Conservation (phyloP, 108 stramenopile species). For the Nitzschia sp. region DNA sequence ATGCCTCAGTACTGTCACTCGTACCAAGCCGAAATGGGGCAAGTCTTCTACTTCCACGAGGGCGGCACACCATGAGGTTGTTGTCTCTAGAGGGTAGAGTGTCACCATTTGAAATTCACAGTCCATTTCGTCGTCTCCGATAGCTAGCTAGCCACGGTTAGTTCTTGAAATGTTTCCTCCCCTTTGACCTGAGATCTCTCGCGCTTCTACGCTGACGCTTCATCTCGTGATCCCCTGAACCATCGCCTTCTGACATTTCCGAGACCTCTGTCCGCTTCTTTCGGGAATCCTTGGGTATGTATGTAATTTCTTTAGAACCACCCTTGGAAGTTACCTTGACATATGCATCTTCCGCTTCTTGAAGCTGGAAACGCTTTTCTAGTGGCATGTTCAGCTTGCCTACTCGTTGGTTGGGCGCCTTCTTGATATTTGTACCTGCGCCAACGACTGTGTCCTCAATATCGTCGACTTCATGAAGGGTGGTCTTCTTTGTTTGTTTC, state of each 20-base stretch:
- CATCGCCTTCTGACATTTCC: slow-evolving; percentile 2
- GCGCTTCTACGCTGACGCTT: slow-evolving; percentile 55
- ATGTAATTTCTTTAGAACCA: slow-evolving; percentile 70
- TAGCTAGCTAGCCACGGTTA: too few relatives aligned
- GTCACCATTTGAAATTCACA: too few relatives aligned
- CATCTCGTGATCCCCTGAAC: slow-evolving; percentile 9
- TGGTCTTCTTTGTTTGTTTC: slow-evolving; percentile 41
- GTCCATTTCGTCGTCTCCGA: too few relatives aligned
- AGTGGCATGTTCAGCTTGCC: slow-evolving; percentile 66
- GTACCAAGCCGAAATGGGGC: too few relatives aligned
- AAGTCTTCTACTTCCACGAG: too few relatives aligned
- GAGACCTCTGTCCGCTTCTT: slow-evolving; percentile 36
- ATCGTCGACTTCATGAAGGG: slow-evolving; percentile 74
- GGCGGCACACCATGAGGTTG: too few relatives aligned
- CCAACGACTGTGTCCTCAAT: slow-evolving; percentile 53
- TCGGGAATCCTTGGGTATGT: slow-evolving; percentile 61
- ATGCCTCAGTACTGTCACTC: too few relatives aligned
- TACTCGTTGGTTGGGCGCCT: slow-evolving; percentile 46
- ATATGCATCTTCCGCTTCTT: slow-evolving; percentile 49
- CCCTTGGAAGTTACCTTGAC: slow-evolving; percentile 56
- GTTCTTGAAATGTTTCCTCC: background rate
- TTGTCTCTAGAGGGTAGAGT: too few relatives aligned
- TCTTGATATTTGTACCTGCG: slow-evolving; percentile 41
- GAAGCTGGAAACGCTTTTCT: slow-evolving; percentile 59
- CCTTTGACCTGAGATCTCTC: slow-evolving; percentile 39